Evolutionary conservation across 2,329 filamentous ascomycete genomes (phyloP), one percentile per base, ranked within the genome.

Genomic region (Exophiala oligosperma): DNA sequence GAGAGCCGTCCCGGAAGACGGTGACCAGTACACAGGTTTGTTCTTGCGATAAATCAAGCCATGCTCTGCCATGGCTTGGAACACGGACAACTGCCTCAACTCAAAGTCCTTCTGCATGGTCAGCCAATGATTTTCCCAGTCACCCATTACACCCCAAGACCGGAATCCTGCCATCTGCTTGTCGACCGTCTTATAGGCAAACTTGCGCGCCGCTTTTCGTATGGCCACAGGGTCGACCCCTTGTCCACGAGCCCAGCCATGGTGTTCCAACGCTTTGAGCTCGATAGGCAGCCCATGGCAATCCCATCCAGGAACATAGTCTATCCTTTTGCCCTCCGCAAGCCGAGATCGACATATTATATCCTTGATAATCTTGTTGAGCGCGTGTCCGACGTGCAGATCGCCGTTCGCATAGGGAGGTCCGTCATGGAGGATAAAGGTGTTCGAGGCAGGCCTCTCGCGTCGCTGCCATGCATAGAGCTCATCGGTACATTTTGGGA

Each of bases 321-420:
- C 81, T 35, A 97, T 87, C 62, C 84, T 81, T 66, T 84, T 87
- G 17, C 91, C 94, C 69, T 88, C 83, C 60, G 90, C 85, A 60
- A 97, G 78, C 76, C 96, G 86, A 61, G 88, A 86, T 41, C 94
- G 85, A 66, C 92, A 81, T 61, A 96, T 90, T 69, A 97, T 90
- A 74, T 99, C 94, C 78, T 99, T 99, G 59, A 96, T 80, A 66
- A 97, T 88, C 77, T 99, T 99, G 76, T 99, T 99, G 70, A 99
- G 79, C 37, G 94, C 92, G 79, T 99, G 94, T 2, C 94, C 94
- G 60, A 95, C 86, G 70, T 99, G 94, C 8, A 99, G 82, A 46
- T 83, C 84, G 12, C 94, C 94, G 76, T 99, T 99, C 63, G 94
- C 94, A 72, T 97, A 99, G 0, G 94, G 94, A 0, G 94, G 94